Base-by-base conservation (phyloP, 2,329 filamentous ascomycete species). In the Phyllosticta citribraziliensis region DNA sequence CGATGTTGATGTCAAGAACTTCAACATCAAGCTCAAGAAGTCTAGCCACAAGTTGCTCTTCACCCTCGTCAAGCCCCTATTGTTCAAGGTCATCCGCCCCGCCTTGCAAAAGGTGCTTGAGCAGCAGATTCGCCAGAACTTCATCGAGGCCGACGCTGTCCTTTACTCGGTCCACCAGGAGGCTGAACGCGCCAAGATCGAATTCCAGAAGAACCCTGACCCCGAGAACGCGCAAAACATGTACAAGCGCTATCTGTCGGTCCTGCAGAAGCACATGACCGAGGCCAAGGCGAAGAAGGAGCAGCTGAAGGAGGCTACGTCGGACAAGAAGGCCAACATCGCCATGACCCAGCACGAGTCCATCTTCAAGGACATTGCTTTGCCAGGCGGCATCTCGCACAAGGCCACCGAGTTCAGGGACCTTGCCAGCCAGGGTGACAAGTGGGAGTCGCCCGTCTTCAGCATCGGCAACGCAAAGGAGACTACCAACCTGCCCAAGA, bases 401-500 rank as follows among this genome's bases (percentile, higher is more conserved):
- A 97, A 96, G 84, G 92, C 93, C 10, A 95, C 90, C 24, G 91
- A 96, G 75, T 97, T 95, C 82, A 90, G 86, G 78, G 85, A 97
- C 22, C 82, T 96, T 62, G 90, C 93, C 9, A 80, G 80, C 66
- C 91, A 94, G 84, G 94, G 94, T 58, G 89, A 96, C 61, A 87
- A 86, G 74, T 99, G 94, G 94, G 88, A 96, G 80, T 95, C 89
- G 64, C 91, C 93, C 10, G 85, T 99, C 69, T 99, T 99, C 79
- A 87, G 85, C 63, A 88, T 97, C 67, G 93, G 94, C 55, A 82
- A 78, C 52, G 91, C 92, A 11, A 79, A 83, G 60, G 86, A 87
- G 75, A 91, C 89, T 52, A 81, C 76, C 24, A 83, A 88, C 69
- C 81, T 97, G 52, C 91, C 92, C 1, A 72, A 76, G 64, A 71